Conservation (phyloP, 306 rosid species). For the Castanea crenata region DNA sequence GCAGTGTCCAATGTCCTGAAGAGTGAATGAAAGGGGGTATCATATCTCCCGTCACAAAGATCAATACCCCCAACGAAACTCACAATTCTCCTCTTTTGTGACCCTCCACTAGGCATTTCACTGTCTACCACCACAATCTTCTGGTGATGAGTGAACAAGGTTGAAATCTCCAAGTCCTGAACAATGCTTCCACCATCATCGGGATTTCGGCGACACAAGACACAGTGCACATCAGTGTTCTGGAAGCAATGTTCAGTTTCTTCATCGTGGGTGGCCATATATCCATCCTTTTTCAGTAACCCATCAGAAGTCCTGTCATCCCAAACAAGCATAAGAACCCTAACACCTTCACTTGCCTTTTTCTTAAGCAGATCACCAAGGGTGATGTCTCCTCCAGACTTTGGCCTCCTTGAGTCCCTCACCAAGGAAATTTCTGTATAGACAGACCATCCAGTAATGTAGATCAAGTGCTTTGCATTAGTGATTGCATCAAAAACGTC, state of each 20-base stretch:
- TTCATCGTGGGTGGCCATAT: conserved; percentile 78
- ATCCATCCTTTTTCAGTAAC: conserved; percentile 64
- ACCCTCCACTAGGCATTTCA: conserved; percentile 45
- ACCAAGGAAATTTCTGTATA: conserved; percentile 63
- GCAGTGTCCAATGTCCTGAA: conserved; percentile 71
- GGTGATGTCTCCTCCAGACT: conserved; percentile 55
- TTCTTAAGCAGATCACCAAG: conserved; percentile 69
- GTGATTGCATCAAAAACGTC: conserved; percentile 67
- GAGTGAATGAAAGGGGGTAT: conserved; percentile 65
- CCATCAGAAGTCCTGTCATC: conserved; percentile 73
- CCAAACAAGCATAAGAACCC: conserved; percentile 73
- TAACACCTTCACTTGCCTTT: conserved; percentile 69
- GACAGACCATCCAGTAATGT: conserved; percentile 82
- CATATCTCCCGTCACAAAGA: conserved; percentile 78
- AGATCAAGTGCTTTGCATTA: conserved; percentile 59
- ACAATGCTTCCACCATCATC: conserved; percentile 67
- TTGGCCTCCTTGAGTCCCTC: conserved; percentile 71
- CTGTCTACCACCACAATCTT: conserved; percentile 73
- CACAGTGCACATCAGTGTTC: conserved; percentile 57
- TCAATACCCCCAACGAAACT: conserved; percentile 80
- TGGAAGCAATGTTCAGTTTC: conserved; percentile 49
- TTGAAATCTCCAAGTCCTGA: conserved; percentile 62
- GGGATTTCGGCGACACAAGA: conserved; percentile 73
- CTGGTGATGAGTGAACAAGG: conserved; percentile 84
- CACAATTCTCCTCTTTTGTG: conserved; percentile 54